Conservation (phyloP, 2,329 filamentous ascomycete genomes). For the Clathrospora elynae region DNA sequence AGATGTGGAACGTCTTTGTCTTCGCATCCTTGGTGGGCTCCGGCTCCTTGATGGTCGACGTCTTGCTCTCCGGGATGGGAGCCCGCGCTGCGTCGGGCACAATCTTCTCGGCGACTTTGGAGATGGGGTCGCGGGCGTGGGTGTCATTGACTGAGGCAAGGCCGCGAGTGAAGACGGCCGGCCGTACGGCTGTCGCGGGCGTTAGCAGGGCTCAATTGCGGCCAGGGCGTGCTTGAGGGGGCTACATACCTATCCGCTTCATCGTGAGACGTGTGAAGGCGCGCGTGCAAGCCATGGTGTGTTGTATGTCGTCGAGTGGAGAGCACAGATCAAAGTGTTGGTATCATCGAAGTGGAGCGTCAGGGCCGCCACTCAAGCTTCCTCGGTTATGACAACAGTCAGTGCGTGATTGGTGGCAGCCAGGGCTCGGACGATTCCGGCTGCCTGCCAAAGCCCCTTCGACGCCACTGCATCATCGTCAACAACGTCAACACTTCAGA, state of each 20-base stretch:
- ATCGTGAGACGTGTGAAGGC: constrained; percentile 47
- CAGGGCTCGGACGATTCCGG: constrained; percentile 20
- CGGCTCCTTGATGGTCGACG: constrained; percentile 66
- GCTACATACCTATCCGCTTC: constrained; percentile 43
- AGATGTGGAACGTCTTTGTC: constrained; percentile 97
- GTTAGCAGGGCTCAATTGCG: constrained; percentile 37
- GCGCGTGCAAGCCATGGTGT: constrained; percentile 48
- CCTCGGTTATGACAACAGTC: constrained; percentile 21
- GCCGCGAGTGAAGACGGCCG: constrained; percentile 45
- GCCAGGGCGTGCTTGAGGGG: constrained; percentile 3
- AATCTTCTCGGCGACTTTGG: constrained; percentile 39
- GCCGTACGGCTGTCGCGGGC: constrained; percentile 37
- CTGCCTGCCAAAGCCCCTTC: constrained; percentile 10
- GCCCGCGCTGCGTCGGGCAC: constrained; percentile 33
- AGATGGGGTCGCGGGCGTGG: constrained; percentile 40
- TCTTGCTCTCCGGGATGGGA: constrained; percentile 56
- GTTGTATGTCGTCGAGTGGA: constrained; percentile 33
- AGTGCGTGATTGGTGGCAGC: constrained; percentile 12
- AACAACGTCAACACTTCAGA: constrained; percentile 19
- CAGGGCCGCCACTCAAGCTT: constrained; percentile 19
- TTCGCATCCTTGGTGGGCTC: constrained; percentile 61
- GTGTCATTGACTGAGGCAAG: constrained; percentile 48
- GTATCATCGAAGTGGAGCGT: constrained; percentile 31
- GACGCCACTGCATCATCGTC: constrained; percentile 19
- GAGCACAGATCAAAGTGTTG: constrained; percentile 32